Evolutionary conservation across 2,329 filamentous ascomycete genomes (phyloP).

Genomic region (Scedosporium dehoogii): DNA sequence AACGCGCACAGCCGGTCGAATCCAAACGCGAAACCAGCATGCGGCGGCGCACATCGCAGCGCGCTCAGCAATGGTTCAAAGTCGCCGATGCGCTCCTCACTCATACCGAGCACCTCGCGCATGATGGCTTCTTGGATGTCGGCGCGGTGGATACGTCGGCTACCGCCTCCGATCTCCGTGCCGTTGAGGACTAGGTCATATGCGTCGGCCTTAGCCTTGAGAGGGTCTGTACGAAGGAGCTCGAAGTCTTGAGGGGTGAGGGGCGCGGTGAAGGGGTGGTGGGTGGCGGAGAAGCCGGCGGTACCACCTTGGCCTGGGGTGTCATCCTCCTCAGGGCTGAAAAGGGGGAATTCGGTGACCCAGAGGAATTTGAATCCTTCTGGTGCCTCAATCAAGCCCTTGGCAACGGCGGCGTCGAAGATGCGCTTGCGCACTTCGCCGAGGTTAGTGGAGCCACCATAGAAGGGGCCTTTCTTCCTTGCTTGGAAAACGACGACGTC

Average conservation of each 20-base stretch:
- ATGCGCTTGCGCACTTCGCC: slow-evolving; percentile 64
- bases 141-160: slow-evolving; percentile 80
- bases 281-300: slow-evolving; percentile 75
- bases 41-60: slow-evolving; percentile 74
- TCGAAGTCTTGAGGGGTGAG: slow-evolving; percentile 63
- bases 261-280: slow-evolving; percentile 94
- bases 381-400: slow-evolving; percentile 40
- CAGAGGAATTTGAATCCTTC: slow-evolving; percentile 61
- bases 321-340: slow-evolving; percentile 57
- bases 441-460: slow-evolving; percentile 62
- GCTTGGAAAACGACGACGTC: slow-evolving; percentile 79
- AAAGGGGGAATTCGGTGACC: slow-evolving; percentile 87
- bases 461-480: slow-evolving; percentile 52
- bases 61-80: slow-evolving; percentile 82
- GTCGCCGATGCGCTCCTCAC: slow-evolving; percentile 58
- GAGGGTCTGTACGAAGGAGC: slow-evolving; percentile 60
- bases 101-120: slow-evolving; percentile 73
- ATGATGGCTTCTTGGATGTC: slow-evolving; percentile 78
- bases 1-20: slow-evolving; percentile 81
- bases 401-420: slow-evolving; percentile 58
- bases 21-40: slow-evolving; percentile 85
- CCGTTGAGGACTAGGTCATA: slow-evolving; percentile 97
- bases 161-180: slow-evolving; percentile 86
- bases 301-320: slow-evolving; percentile 68
- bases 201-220: slow-evolving; percentile 69